Evolutionary conservation across 768 basidiomycete genomes (phyloP), one percentile per base, ranked within the genome.

Genomic region (Leucosporidium yakuticum): DNA sequence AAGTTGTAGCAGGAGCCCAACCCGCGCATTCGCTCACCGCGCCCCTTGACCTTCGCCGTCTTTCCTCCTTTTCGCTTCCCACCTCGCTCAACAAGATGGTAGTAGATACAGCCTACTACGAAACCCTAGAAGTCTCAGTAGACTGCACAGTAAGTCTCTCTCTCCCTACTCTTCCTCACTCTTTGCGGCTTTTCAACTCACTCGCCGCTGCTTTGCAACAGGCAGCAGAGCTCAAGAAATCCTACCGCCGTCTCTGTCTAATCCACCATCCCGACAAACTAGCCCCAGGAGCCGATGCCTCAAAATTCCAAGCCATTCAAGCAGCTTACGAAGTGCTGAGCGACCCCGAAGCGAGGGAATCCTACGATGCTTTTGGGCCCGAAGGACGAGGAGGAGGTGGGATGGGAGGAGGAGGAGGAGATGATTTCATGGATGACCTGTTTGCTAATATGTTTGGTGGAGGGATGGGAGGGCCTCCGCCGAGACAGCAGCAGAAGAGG

Each of bases 161-260:
- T 23, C 25, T 17, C 50, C 21, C 3, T 48, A 12, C 21, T 51
- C 50, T 20, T 17, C 6, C 50, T 21, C 25, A 23, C 50, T 6
- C 17, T n/a, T 12, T 57, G 9, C 29, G 32, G 31, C 21, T 19
- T 32, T 57, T 57, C 19, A 15, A 9, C 17, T 32, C 32, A 57
- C 31, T 2, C 32, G 17, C 59, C 27, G 20, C 27, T 44, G n/a
- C 36, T 17, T 20, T 5, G 31, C 12, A 56, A 68, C 64, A 23
- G 59, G 48, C 71, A 88, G 90, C 83, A 72, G 91, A 97, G 70
- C 91, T 97, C 75, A 94, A 93, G 80, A 90, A 89, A 77, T 93
- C 93, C 21, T 97, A 97, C 77, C 87, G 88, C 77, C 89, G 85
- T 81, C 75, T 92, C 88, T 91, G 91, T 39, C 91, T 87, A 77